Evolutionary conservation across 768 basidiomycete genomes (phyloP), one percentile per base, ranked within the genome.

Genomic region (Clathrus columnatus): DNA sequence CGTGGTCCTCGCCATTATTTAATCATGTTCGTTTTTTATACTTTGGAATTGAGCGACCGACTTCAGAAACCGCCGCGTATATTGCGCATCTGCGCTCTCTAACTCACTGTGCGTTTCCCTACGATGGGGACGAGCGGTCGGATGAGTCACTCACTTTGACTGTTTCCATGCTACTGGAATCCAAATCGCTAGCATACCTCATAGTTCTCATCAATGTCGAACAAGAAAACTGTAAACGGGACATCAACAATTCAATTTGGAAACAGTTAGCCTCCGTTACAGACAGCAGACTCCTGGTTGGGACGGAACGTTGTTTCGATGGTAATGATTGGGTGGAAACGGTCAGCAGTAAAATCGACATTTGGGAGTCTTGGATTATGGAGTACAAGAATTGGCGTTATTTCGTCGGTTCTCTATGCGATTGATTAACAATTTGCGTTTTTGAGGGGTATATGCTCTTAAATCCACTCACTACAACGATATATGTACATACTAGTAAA

Each of bases 211-310:
- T 55, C 26, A 55, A 55, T 28, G 54, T 47, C 17, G 29, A 27
- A 30, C 16, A 55, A 17, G 54, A 47, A 5, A 17, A 46, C 29
- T 47, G 45, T 20, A 45, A 55, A 20, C 44, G 26, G 17, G 44
- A 45, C 26, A 44, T 29, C 42, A 55, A 55, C n/a, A 47, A 47
- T 30, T 47, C 45, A 28, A 55, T 55, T 18, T 55, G 54, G 54
- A 14, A 6, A n/a, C 46, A 48, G 18, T 47, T 55, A 11, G 17
- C 29, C 18, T 47, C 44, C 16, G 23, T 55, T 16, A 17, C 14
- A 5, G 54, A 55, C 32, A 45, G 20, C 7, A n/a, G 54, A 18
- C 21, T 55, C 6, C 32, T 55, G 20, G 54, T 55, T 18, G 54
- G 54, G 27, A 55, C 26, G 17, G 54, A 55, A 23, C 42, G 18